Evolutionary conservation across 1,284 basidiomycete genomes (phyloP).

Genomic region (Takashimella koratensis): DNA sequence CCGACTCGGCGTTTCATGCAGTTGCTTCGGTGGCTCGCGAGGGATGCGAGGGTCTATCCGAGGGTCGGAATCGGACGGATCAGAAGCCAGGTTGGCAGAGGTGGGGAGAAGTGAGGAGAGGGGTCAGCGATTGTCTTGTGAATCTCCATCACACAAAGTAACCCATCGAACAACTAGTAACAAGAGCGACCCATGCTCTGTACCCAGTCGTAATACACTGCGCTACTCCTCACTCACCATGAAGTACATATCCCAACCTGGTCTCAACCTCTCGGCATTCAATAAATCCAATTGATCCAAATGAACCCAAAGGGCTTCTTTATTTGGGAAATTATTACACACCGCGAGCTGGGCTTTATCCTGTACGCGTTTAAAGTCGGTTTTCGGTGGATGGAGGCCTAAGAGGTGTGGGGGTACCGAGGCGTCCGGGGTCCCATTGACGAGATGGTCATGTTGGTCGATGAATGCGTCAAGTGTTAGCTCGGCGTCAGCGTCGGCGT

Average conservation of each 20-base stretch:
- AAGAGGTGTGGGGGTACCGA: slow-evolving; percentile 7
- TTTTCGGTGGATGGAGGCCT: slow-evolving; percentile 15
- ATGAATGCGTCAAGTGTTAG: slow-evolving; percentile 67
- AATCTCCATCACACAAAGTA: neutral
- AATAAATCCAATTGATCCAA: slow-evolving; percentile 66
- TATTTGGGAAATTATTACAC: slow-evolving; percentile 63
- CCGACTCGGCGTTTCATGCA: slow-evolving; percentile 98
- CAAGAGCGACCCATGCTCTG: too few relatives aligned
- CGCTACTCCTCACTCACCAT: slow-evolving; percentile 59
- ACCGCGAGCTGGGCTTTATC: slow-evolving; percentile 58
- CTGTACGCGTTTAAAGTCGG: slow-evolving; percentile 42
- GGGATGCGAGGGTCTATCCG: slow-evolving; percentile 74
- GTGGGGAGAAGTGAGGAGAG: too few relatives aligned
- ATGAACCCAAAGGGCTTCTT: slow-evolving; percentile 60
- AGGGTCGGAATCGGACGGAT: neutral
- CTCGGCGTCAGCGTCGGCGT: too few relatives aligned
- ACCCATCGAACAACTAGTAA: too few relatives aligned
- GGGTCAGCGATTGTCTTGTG: neutral
- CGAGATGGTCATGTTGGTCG: slow-evolving; percentile 58
- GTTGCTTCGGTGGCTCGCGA: slow-evolving; percentile 83
- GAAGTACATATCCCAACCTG: slow-evolving; percentile 92
- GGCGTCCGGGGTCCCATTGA: slow-evolving; percentile 33
- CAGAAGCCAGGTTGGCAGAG: too few relatives aligned
- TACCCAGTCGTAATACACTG: too few relatives aligned
- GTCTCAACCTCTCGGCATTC: slow-evolving; percentile 70